A percentile compares a stretch with the other conserved stretches of the same genome.
phyloP scores from a whole-genome alignment of 2,329 filamentous ascomycete species.

The Pyrenophora graminea region DNA sequence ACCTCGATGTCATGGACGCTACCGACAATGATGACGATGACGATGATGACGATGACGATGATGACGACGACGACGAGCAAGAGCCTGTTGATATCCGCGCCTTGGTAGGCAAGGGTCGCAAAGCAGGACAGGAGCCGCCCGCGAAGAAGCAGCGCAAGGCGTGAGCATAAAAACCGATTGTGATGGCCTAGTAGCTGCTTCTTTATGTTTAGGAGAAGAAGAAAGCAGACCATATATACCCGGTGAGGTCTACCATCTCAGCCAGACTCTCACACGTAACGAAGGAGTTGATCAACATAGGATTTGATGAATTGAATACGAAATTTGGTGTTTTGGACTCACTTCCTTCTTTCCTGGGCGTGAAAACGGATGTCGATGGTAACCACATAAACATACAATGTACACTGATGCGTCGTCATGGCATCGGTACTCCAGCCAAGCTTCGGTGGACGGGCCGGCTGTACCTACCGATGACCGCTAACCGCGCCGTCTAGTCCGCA shows the following conservation, averaged over 20 bases:
- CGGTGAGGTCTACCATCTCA: not conserved
- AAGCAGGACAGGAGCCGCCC: slow-evolving; percentile 38
- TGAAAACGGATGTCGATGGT: too few species aligned
- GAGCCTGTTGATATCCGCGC: slow-evolving; percentile 55
- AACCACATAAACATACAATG: too few species aligned
- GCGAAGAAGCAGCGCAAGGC: slow-evolving; percentile 50
- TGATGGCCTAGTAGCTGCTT: not conserved
- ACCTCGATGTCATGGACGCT: slow-evolving; percentile 63
- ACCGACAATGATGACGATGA: slow-evolving; percentile 56
- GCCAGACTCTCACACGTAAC: not conserved
- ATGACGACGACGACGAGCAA: slow-evolving; percentile 58
- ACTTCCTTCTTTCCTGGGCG: too few species aligned
- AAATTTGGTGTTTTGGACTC: too few species aligned
- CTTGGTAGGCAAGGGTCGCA: slow-evolving; percentile 55
- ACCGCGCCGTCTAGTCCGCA: not conserved
- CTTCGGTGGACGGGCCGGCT: slow-evolving; percentile 10
- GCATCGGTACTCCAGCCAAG: not conserved
- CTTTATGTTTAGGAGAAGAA: not conserved
- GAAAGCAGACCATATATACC: slow-evolving; percentile 12
- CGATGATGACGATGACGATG: slow-evolving; percentile 60
- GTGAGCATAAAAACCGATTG: slow-evolving; percentile 12
- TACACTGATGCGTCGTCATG: not conserved
- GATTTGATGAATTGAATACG: not conserved
- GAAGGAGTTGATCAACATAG: not conserved
- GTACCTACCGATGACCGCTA: not conserved